Evolutionary conservation across 129 eudicot species (phyloP).

Genomic region (Mikania micrantha): DNA sequence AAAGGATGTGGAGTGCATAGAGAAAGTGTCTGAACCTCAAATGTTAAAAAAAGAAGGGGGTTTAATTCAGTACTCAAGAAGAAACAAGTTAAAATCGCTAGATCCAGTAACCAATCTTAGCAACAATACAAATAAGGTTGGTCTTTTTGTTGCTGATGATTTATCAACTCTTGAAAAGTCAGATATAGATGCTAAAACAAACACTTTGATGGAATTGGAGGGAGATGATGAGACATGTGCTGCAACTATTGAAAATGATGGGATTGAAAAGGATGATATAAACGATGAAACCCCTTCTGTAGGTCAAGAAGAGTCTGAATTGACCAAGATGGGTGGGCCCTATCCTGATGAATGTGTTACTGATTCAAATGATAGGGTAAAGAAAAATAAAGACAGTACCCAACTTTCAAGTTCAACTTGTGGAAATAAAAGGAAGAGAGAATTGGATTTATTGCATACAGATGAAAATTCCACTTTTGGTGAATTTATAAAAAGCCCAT

Average conservation of each 20-base stretch:
- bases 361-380: conserved; percentile 10
- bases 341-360: conserved; percentile 23
- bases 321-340: conserved; percentile 10
- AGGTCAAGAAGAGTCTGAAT: conserved; percentile 21
- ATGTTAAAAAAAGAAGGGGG: conserved; percentile 30
- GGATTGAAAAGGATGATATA: conserved; percentile 8
- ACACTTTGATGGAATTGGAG: conserved; percentile 13
- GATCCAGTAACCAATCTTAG: conserved; percentile 1
- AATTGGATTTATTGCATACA: conserved; percentile 22
- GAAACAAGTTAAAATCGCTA: conserved; percentile 36
- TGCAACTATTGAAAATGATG: conserved; percentile 16
- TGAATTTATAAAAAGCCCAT: conserved; percentile 73
- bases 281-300: conserved; percentile 9
- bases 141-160: conserved; percentile 8
- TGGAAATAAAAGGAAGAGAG: conserved; percentile 55
- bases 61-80: conserved; percentile 65
- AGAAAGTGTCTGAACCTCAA: conserved; percentile 19
- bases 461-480: conserved; percentile 21
- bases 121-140: conserved; percentile 10
- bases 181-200: conserved; percentile 1
- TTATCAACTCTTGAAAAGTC: conserved; percentile 13
- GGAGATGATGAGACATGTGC: conserved; percentile 22
- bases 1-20: conserved; percentile 26
- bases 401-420: conserved; percentile 21
- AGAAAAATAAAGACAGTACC: conserved; percentile 13